Percentiles rank a stretch among this genome's conserved stretches.
Conservation (phyloP, 352 stramenopile genomes). For the Globisporangium recalcitrans region DNA sequence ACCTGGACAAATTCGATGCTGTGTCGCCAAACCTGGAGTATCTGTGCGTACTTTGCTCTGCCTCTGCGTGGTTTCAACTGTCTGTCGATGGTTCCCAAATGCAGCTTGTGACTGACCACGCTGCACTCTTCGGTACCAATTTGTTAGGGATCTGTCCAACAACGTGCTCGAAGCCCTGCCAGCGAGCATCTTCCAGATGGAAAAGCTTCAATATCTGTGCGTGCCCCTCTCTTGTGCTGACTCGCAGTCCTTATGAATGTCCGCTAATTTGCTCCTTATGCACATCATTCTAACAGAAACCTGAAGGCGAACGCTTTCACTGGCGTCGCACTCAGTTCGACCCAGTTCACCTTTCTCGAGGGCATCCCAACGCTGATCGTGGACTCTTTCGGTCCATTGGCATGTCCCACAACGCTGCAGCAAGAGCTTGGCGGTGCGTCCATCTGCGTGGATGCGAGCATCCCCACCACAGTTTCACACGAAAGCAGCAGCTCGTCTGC, state of each 20-base stretch:
- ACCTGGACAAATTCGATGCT: slow-evolving; percentile 12
- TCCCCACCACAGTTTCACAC: not conserved
- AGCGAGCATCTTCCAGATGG: slow-evolving; percentile 8
- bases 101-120: not conserved
- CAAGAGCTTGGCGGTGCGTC: slow-evolving; percentile 1
- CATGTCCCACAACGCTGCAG: not conserved
- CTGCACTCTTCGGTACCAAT: not conserved
- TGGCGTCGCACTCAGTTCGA: not conserved
- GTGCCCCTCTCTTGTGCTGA: not conserved
- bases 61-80: not conserved
- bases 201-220: slow-evolving; percentile 15
- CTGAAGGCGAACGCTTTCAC: slow-evolving; percentile 14
- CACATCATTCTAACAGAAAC: not conserved
- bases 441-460: slow-evolving; percentile 2
- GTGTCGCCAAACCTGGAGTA: slow-evolving; percentile 11
- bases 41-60: slow-evolving; percentile 6
- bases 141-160: slow-evolving; percentile 13
- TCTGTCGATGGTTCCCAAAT: not conserved
- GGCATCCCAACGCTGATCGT: slow-evolving; percentile 8
- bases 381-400: slow-evolving; percentile 7
- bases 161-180: slow-evolving; percentile 14
- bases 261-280: not conserved
- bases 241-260: not conserved
- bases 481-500: not conserved
- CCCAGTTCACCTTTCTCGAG: slow-evolving; percentile 11